Percentiles rank a stretch among this genome's conserved stretches.
phyloP scores from a whole-genome alignment of 805 yeast genomes.

The Ogataea dorogensis region DNA sequence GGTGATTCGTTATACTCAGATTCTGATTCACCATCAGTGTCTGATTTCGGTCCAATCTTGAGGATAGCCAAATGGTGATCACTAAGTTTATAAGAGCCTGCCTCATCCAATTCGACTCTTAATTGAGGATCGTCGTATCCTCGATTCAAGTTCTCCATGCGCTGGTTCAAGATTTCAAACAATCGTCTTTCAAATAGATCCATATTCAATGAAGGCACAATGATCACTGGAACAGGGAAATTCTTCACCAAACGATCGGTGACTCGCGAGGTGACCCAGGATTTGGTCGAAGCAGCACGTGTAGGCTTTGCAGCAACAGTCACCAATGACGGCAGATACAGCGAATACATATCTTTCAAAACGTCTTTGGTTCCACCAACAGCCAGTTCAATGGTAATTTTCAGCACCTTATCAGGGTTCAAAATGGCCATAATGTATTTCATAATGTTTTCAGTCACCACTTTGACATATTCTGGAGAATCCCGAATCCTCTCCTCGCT shows the following conservation, averaged over 20 bases:
- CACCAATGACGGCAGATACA: conserved; percentile 61
- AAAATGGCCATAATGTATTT: conserved; percentile 47
- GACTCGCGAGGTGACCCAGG: conserved; percentile 62
- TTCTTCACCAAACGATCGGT: conserved; percentile 64
- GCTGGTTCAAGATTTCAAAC: conserved; percentile 34
- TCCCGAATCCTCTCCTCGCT: conserved; percentile 38
- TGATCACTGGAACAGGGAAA: conserved; percentile 63
- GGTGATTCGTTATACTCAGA: conserved; percentile 22
- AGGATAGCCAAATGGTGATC: conserved; percentile 25
- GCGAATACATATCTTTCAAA: conserved; percentile 55
- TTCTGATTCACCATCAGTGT: conserved; percentile 11
- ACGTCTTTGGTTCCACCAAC: conserved; percentile 57
- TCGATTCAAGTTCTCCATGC: conserved; percentile 16
- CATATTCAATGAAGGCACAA: conserved; percentile 62
- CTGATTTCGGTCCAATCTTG: not conserved
- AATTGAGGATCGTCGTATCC: conserved; percentile 19
- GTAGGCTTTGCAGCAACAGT: conserved; percentile 54
- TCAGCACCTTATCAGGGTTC: conserved; percentile 45
- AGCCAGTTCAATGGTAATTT: conserved; percentile 58
- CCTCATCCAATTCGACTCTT: conserved; percentile 24
- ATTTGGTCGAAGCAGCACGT: conserved; percentile 48
- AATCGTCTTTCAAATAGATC: conserved; percentile 47
- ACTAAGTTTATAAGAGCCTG: conserved; percentile 26
- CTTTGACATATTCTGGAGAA: conserved; percentile 47
- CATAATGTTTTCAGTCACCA: conserved; percentile 50